These are phyloP conservation scores for Chrysochromulina tobinii DNA, from an alignment of 78 protist genomes.

Conservation along the genomic window DNA sequence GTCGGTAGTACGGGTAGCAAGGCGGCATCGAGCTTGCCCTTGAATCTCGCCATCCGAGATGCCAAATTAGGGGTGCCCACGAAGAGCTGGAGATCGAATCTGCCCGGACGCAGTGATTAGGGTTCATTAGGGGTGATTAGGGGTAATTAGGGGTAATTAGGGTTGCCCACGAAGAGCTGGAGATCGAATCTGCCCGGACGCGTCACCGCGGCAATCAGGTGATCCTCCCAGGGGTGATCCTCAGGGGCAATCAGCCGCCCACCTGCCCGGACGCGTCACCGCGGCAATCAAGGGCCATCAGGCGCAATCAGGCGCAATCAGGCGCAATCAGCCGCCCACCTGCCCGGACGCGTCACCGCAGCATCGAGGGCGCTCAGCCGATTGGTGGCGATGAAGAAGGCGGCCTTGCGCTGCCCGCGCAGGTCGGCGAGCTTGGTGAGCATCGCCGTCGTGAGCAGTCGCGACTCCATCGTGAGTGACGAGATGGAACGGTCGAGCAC, in stretches of 20 bases:
- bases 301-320: too few relatives aligned
- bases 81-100: not conserved
- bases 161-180: not conserved
- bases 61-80: not conserved
- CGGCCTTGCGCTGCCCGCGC: not conserved
- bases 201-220: too few relatives aligned
- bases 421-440: not conserved
- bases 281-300: too few relatives aligned
- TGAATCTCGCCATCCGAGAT: not conserved
- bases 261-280: not conserved
- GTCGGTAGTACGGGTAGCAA: not conserved
- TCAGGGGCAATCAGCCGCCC: too few relatives aligned
- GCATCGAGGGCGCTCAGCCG: not conserved
- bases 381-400: constrained; percentile 6
- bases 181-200: not conserved
- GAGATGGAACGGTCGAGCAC: not conserved
- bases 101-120: not conserved
- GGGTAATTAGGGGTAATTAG: too few relatives aligned
- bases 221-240: too few relatives aligned
- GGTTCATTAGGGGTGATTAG: too few relatives aligned
- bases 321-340: too few relatives aligned
- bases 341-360: not conserved
- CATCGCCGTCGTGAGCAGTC: constrained; percentile 22
- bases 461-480: not conserved
- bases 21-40: not conserved